phyloP scores from a whole-genome alignment of 257 asterid genomes.

The Datura wrightii region DNA sequence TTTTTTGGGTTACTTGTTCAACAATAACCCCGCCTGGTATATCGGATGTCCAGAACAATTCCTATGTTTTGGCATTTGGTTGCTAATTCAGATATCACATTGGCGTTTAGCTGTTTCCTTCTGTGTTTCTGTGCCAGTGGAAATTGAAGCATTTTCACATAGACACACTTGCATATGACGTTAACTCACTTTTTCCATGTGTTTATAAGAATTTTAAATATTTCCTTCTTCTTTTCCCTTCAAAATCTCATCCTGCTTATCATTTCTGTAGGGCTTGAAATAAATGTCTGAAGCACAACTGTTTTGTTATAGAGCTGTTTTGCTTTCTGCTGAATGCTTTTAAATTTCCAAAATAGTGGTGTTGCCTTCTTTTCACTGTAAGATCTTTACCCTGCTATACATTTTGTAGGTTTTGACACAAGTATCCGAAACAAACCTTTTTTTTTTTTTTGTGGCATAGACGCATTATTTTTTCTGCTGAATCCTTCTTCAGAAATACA shows the following conservation, averaged over 20 bases:
- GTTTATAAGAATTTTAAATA: background rate
- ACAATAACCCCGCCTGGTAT: background rate
- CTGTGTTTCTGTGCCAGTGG: background rate
- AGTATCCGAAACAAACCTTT: background rate
- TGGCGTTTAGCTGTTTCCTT: background rate
- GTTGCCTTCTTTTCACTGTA: too few relatives aligned
- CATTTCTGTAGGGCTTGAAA: background rate
- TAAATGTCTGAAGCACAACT: background rate
- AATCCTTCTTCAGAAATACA: too few relatives aligned
- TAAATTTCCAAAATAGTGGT: too few relatives aligned
- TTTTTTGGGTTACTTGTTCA: background rate
- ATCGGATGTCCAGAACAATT: background rate
- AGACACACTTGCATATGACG: background rate
- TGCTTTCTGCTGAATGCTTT: background rate
- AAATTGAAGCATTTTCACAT: background rate
- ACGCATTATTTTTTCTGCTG: background rate
- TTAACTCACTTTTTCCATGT: background rate
- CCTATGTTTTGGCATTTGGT: background rate
- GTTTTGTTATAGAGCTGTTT: background rate
- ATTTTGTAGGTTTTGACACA: background rate
- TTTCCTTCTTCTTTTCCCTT: background rate
- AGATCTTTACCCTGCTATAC: too few relatives aligned
- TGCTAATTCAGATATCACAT: background rate
- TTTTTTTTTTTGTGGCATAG: too few relatives aligned
- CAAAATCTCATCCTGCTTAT: background rate